A percentile compares a stretch with the other conserved stretches of the same genome.
These are phyloP conservation scores for Colletotrichum zoysiae DNA, from an alignment of 2,329 filamentous ascomycete genomes.

Conservation along the genomic window DNA sequence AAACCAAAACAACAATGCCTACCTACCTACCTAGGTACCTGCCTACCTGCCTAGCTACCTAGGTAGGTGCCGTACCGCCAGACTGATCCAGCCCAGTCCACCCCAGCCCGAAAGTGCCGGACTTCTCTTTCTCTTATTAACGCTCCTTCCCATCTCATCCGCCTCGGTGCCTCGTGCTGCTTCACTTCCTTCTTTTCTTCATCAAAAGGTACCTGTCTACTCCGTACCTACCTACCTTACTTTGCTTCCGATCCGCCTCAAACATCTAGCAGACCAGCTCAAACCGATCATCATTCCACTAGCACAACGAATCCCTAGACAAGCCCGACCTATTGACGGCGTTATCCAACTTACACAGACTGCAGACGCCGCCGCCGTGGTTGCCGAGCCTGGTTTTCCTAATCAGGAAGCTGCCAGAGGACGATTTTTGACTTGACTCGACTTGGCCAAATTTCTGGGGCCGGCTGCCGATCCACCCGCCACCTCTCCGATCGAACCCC, in stretches of 20 bases:
- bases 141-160: constrained; percentile 29
- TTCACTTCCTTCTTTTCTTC: neutral
- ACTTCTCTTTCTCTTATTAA: constrained; percentile 13
- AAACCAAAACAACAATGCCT: constrained; percentile 15
- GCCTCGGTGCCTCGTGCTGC: neutral
- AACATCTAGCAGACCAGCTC: neutral
- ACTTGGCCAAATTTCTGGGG: constrained; percentile 7
- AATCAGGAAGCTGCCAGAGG: constrained; percentile 29
- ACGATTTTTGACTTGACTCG: constrained; percentile 1
- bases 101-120: constrained; percentile 24
- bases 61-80: neutral
- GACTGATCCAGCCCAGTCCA: constrained; percentile 9
- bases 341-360: neutral
- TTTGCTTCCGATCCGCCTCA: neutral
- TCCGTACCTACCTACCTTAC: neutral
- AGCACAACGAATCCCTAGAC: neutral
- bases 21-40: no score
- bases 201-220: neutral
- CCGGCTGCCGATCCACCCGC: constrained; percentile 10
- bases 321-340: neutral
- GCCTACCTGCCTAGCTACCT: neutral
- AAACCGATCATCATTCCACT: neutral
- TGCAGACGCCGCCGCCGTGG: neutral
- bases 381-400: constrained; percentile 9
- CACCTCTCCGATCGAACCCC: constrained; percentile 18